Percentiles rank a stretch among this genome's conserved stretches.
Evolutionary conservation across 2,329 filamentous ascomycete genomes (phyloP).

Genomic region (Acrocalymma vagum): DNA sequence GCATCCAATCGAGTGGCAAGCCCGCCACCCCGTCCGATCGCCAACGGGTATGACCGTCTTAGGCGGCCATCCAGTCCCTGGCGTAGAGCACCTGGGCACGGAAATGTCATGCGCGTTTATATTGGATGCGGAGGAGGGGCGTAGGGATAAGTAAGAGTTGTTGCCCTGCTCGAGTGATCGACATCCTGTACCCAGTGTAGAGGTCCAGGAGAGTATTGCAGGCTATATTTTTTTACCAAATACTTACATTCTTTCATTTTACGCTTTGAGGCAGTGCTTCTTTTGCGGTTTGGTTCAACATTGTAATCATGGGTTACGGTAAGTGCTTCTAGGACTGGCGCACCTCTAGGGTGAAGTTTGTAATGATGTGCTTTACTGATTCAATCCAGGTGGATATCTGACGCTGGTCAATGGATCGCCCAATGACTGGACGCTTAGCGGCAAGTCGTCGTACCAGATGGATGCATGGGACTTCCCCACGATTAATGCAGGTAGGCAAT

Average conservation of each 20-base stretch:
- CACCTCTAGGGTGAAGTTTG: background rate
- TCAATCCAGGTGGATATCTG: slow-evolving; percentile 40
- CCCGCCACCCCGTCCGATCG: no score
- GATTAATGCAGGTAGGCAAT: slow-evolving; percentile 34
- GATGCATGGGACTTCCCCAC: slow-evolving; percentile 47
- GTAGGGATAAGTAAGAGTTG: no score
- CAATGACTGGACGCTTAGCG: slow-evolving; percentile 43
- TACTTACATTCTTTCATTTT: background rate
- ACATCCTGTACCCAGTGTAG: no score
- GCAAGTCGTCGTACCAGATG: slow-evolving; percentile 48
- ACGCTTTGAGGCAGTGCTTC: background rate
- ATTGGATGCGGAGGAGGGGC: no score
- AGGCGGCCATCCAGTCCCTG: no score
- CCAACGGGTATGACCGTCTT: no score
- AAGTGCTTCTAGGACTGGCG: slow-evolving; percentile 1
- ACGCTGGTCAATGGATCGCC: slow-evolving; percentile 53
- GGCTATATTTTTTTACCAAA: background rate
- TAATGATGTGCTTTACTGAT: slow-evolving; percentile 7
- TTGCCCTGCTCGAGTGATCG: no score
- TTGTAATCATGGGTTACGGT: slow-evolving; percentile 37
- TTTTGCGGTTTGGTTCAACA: slow-evolving; percentile 1
- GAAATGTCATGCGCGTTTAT: no score
- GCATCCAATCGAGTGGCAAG: no score
- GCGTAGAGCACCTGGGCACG: no score
- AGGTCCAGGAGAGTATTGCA: no score